Evolutionary conservation across 805 yeast species (phyloP), one percentile per base, ranked within the genome.

Genomic region (Kodamaea restingae): DNA sequence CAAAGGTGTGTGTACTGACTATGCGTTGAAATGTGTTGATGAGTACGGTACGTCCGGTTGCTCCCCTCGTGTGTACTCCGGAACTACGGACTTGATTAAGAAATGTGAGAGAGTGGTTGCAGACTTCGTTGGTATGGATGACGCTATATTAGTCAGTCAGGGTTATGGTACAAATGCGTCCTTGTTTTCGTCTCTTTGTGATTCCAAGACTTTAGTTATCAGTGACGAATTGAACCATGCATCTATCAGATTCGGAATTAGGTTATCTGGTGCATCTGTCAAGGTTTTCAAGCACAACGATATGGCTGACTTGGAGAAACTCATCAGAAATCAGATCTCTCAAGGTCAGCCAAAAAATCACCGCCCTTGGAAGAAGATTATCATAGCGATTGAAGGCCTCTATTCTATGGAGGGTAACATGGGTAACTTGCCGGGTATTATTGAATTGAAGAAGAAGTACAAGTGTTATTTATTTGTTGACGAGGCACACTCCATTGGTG

Each of bases 401-500:
- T 90, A 83, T 57, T 84, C 95, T 11, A 85, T 85, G 95, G 95
- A 85, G 63, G 98, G 98, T 52, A 86, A 90, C 49, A 70, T 87
- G 74, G 79, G 86, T 58, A 81, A 90, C 56, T 71, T 90, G 50
- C 96, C 96, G 4, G 71, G 65, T 43, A 56, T 90, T 32, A 74
- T 90, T 18, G 84, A 75, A 50, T 68, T 90, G 46, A 81, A 84
- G 52, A 75, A 84, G 27, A 86, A 85, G 58, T 93, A 95, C 68
- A 88, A 88, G 54, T 85, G 91, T 56, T 87, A 86, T 56, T 65
- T 93, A 38, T 93, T 85, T 55, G 85, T 95, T 45, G 99, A 93
- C 61, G 99, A 93, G 63, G 98, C 98, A 9, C 99, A 93, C 62
- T 91, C 98, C 4, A 84, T 93, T 54, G 99, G 99, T 53, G 98